Conservation (phyloP, 2,329 filamentous ascomycete species). For the Cordyceps pruinosa region DNA sequence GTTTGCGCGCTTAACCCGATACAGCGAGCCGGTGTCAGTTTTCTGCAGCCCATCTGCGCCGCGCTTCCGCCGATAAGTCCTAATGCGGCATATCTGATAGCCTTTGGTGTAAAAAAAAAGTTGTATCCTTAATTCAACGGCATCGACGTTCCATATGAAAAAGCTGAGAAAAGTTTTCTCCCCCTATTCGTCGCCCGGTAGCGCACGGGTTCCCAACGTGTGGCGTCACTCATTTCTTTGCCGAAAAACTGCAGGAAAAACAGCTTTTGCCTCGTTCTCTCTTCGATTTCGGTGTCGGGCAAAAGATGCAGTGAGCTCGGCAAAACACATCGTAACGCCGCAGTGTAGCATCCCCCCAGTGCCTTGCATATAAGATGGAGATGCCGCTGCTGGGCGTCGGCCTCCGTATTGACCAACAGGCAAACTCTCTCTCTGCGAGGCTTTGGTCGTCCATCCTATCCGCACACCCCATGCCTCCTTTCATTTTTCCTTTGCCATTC, state of each 20-base stretch:
- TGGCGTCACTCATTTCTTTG: slow-evolving; percentile 2
- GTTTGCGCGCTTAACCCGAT: slow-evolving; percentile 8
- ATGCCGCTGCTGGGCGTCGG: neutral
- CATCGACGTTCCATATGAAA: slow-evolving; percentile 6
- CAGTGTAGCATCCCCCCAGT: neutral
- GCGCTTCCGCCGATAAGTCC: slow-evolving; percentile 10
- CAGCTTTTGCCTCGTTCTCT: neutral
- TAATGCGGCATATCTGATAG: slow-evolving; percentile 13
- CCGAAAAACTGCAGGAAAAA: neutral
- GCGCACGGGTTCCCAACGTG: neutral
- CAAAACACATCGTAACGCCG: neutral
- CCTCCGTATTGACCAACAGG: neutral
- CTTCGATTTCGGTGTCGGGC: neutral
- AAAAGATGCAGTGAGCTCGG: neutral
- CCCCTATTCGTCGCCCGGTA: neutral
- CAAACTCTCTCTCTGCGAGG: neutral
- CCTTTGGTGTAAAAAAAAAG: neutral
- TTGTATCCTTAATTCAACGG: slow-evolving; percentile 12
- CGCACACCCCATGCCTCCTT: slow-evolving; percentile 1
- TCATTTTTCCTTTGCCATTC: slow-evolving; percentile 2
- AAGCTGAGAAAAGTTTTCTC: slow-evolving; percentile 1
- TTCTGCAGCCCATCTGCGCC: slow-evolving; percentile 9
- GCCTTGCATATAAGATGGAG: neutral
- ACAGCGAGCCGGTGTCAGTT: neutral
- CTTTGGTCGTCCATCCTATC: slow-evolving; percentile 7